These are phyloP conservation scores for Taphrina deformans DNA, from an alignment of 1,139 yeast species.

Conservation along the genomic window DNA sequence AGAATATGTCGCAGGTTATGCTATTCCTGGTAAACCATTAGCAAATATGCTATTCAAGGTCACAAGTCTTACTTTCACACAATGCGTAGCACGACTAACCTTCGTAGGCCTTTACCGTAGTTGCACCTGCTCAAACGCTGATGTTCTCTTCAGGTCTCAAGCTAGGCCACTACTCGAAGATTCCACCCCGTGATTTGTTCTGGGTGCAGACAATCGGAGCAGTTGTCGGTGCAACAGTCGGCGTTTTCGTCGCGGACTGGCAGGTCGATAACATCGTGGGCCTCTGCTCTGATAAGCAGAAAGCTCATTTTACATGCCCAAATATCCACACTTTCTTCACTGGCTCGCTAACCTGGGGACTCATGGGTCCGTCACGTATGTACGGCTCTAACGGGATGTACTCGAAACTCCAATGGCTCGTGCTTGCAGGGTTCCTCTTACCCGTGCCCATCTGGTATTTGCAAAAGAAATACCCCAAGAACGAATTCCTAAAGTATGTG, in stretches of 20 bases:
- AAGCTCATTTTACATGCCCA: slow-evolving; percentile 41
- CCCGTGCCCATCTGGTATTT: slow-evolving; percentile 50
- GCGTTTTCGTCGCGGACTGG: slow-evolving; percentile 58
- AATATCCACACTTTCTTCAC: slow-evolving; percentile 35
- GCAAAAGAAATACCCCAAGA: slow-evolving; percentile 21
- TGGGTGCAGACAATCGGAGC: slow-evolving; percentile 53
- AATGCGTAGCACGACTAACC: no score
- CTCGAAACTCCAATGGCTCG: slow-evolving; percentile 46
- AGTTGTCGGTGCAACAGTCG: slow-evolving; percentile 45
- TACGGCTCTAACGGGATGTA: slow-evolving; percentile 42
- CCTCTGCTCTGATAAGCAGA: slow-evolving; percentile 47
- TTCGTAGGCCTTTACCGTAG: slow-evolving; percentile 55
- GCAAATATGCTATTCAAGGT: slow-evolving; percentile 61
- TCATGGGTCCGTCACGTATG: slow-evolving; percentile 58
- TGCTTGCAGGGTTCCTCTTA: slow-evolving; percentile 55
- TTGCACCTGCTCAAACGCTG: slow-evolving; percentile 60
- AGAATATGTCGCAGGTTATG: slow-evolving; percentile 63
- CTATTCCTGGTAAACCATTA: slow-evolving; percentile 62
- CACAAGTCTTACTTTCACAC: no score
- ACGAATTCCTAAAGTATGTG: slow-evolving; percentile 46
- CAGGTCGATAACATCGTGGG: slow-evolving; percentile 50
- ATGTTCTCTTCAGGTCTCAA: slow-evolving; percentile 60
- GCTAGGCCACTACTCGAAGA: slow-evolving; percentile 61
- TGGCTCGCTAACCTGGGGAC: slow-evolving; percentile 49
- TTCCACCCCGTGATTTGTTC: slow-evolving; percentile 63